These are phyloP conservation scores for Nemania sp. DNA, from an alignment of 2,329 filamentous ascomycete species.

Conservation along the genomic window DNA sequence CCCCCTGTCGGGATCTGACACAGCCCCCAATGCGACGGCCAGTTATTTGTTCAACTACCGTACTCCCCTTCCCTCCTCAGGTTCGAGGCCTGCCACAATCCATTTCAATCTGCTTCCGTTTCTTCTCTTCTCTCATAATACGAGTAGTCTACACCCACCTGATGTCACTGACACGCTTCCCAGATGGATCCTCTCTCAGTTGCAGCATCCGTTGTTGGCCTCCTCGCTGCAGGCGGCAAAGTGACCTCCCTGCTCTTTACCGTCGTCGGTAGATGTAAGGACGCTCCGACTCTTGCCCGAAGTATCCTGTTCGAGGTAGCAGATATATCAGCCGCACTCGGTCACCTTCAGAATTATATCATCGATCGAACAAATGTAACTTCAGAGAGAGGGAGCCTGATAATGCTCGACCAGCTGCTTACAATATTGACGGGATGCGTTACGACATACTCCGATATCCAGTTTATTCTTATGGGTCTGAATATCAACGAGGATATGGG, in stretches of 20 bases:
- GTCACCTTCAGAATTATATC: constrained; percentile 1
- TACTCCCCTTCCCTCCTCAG: too few species aligned
- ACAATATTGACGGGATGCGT: constrained; percentile 10
- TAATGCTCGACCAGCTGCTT: constrained; percentile 1
- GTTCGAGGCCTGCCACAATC: too few species aligned
- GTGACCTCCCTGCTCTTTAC: neutral
- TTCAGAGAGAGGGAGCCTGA: constrained; percentile 1
- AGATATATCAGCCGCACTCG: constrained; percentile 9
- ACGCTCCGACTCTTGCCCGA: neutral
- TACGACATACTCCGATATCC: constrained; percentile 10
- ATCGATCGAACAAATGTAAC: neutral
- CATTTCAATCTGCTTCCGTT: too few species aligned
- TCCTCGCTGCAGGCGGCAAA: neutral
- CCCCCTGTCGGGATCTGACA: too few species aligned
- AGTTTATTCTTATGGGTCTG: neutral
- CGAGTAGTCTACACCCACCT: too few species aligned
- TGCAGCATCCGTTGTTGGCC: constrained; percentile 6
- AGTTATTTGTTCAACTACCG: too few species aligned
- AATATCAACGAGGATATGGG: constrained; percentile 8
- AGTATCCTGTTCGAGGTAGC: neutral
- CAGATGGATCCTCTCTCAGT: constrained; percentile 9
- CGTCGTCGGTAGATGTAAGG: neutral
- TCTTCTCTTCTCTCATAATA: too few species aligned
- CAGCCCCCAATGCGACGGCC: too few species aligned
- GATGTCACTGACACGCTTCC: too few species aligned